These are phyloP conservation scores for Carex sylvatica DNA, from an alignment of 202 grass and related monocot genomes.

Conservation along the genomic window DNA sequence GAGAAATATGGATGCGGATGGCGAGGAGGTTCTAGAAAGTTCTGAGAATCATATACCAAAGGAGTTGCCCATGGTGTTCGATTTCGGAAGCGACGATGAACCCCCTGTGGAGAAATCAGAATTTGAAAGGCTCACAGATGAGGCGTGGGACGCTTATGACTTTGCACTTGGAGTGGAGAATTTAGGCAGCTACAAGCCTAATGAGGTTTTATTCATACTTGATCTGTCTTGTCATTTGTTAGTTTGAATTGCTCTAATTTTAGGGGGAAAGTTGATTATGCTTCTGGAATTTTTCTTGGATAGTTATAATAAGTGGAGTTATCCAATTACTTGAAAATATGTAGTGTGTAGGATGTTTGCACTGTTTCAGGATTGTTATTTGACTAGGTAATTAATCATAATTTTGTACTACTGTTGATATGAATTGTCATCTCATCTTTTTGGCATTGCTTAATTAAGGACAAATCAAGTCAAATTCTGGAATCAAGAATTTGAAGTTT, in stretches of 20 bases:
- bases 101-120: neutral
- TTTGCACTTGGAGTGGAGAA: conserved; percentile 12
- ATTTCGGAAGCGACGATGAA: neutral
- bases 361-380: neutral
- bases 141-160: conserved; percentile 9
- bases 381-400: neutral
- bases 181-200: conserved; percentile 8
- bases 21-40: neutral
- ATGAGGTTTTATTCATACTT: conserved; percentile 20
- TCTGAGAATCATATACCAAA: neutral
- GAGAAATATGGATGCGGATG: neutral
- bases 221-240: neutral
- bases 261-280: neutral
- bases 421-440: neutral
- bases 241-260: neutral
- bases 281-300: neutral
- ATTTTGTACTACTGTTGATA: neutral
- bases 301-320: neutral
- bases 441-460: neutral
- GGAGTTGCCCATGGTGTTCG: conserved; percentile 12
- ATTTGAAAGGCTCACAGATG: neutral
- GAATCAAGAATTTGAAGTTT: neutral
- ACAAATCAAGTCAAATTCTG: neutral
- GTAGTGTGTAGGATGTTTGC: neutral
- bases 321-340: neutral